Evolutionary conservation across 192 early-diverging fungal species (phyloP), one percentile per base, ranked within the genome.

Genomic region (Diversispora epigaea): DNA sequence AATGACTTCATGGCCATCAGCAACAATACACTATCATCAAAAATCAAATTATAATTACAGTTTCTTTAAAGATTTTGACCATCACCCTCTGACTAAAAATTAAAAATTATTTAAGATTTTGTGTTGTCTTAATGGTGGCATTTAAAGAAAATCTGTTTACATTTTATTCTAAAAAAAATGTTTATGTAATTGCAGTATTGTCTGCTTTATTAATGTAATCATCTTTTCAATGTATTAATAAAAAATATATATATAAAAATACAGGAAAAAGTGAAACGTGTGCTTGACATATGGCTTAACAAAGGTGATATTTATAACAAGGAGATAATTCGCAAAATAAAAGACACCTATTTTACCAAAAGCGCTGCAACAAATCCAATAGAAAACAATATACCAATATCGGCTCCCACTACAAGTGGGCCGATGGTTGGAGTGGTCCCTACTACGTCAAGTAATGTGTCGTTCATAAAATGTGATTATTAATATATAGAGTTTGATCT

Each of bases 251-350:
- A 57, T 47, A 32, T 32, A 47, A 70, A 70, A 70, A 72, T 72
- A 72, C 77, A 83, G 82, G 82, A 83, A 65, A 83, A 79, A 79
- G 82, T 83, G 46, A 80, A 83, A 64, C 79, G 80, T 46, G 82
- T 83, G 49, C 77, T 83, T 55, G 82, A 79, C 14, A 58, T 83
- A 54, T 83, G 82, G 82, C 12, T 65, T 54, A 65, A 47, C 52
- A 63, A 65, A 65, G 47, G 47, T 52, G 71, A 43, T 39, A 75
- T 65, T 52, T 75, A 75, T 65, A 43, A 64, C 21, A 44, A 49
- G n/a, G 60, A 75, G 6, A 17, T 75, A 44, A 25, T 75, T 25
- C 47, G 21, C 49, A 65, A 22, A 64, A 75, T 75, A 64, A 75
- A 75, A 75, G 63, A 63, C 7, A 25, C 21, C 44, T 64, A 64